Conservation (phyloP, 108 stramenopile genomes). For the Hondaea fermentalgiana region DNA sequence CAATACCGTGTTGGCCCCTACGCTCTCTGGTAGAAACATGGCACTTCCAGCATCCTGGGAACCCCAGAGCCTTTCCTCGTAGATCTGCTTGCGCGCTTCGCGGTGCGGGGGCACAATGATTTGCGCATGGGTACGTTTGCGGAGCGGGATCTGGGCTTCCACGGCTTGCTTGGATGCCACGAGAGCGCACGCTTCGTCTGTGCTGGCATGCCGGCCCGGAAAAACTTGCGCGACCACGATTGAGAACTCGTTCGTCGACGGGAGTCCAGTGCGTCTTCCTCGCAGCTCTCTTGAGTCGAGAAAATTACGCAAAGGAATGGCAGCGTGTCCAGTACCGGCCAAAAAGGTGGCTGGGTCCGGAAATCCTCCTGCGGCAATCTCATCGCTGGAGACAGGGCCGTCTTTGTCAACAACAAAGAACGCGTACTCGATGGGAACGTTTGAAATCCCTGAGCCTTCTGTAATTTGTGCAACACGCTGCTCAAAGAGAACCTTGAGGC, state of each 20-base stretch:
- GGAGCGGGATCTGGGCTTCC: not conserved
- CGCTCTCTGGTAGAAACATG: not conserved
- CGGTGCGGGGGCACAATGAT: constrained; percentile 27
- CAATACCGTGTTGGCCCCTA: not conserved
- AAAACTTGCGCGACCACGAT: not conserved
- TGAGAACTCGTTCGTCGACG: not conserved
- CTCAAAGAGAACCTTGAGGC: constrained; percentile 34
- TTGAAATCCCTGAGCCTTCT: not conserved
- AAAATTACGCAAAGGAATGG: not conserved
- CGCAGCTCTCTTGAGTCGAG: not conserved
- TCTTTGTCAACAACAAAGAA: not conserved
- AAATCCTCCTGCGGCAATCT: not conserved
- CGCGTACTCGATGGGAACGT: not conserved
- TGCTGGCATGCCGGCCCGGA: not conserved
- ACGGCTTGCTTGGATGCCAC: not conserved
- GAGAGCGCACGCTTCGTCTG: not conserved
- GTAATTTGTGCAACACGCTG: not conserved
- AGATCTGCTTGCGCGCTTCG: not conserved
- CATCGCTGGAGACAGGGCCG: not conserved
- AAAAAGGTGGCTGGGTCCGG: not conserved
- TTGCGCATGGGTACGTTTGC: constrained; percentile 19
- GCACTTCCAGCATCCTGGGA: too few species aligned
- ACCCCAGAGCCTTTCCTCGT: not conserved
- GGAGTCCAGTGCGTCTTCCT: not conserved
- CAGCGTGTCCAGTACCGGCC: not conserved